Base-by-base conservation (phyloP, 257 asterid species). In the Gardenia jasminoides region DNA sequence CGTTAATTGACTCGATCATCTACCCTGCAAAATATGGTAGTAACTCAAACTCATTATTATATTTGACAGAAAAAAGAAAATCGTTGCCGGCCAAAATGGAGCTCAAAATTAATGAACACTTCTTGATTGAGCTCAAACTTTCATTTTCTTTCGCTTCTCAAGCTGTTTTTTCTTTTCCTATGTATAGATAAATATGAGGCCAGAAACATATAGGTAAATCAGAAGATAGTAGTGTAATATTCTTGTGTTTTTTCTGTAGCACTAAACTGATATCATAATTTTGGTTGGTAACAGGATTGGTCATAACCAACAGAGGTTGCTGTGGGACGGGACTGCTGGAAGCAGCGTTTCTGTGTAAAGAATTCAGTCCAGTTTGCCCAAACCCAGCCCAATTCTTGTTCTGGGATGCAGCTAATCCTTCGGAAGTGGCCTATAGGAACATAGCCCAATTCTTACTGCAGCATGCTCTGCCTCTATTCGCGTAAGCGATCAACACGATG, bases 1-100 rank as follows among this genome's bases (percentile, higher is more conserved):
- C 85, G 3, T 50, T 65, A 28, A 48, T 50, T 0, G 78, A 75
- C 74, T 66, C 78, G 83, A 36, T 59, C 19, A 58, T 3, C 20
- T 70, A 81, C 62, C 83, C 87, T 22, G 10, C 24, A 65, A 70
- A 48, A 72, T 78, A 78, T 65, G 87, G 87, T 84, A 83, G 16
- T 36, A 36, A 36, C 4, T 2, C 47, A 62, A 56, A 58, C 19
- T 19, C 54, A 48, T 48, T 48, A 48, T 12, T 48, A 48, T 12
- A 2, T 12, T 46, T 46, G 41, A 36, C 41, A 36, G 41, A 36
- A 36, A 36, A 36, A 36, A 36, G 41, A 36, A 36, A 36, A 36
- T 36, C 41, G 4, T 36, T 36, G 4, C 41, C 3, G 0, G 3
- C 39, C 39, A 36, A 36, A 36, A 36, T 36, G 39, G 39, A 36